Percentiles rank a stretch among this genome's conserved stretches.
phyloP scores from a whole-genome alignment of 2,329 filamentous ascomycete species.

The Ophiostoma sp. region DNA sequence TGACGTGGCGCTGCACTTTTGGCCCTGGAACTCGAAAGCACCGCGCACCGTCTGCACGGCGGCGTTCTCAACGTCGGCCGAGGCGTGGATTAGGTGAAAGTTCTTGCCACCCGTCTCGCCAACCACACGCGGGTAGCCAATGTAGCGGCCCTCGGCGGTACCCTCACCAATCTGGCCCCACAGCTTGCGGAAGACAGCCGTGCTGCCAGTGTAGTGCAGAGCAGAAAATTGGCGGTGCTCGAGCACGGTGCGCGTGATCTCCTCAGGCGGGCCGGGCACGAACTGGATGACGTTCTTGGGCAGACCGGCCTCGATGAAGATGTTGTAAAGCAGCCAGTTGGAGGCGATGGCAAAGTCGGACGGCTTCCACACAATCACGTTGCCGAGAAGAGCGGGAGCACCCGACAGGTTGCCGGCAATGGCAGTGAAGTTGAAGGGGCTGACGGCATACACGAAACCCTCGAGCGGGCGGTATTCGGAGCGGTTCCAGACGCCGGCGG shows the following conservation, averaged over 20 bases:
- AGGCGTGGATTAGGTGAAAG: constrained; percentile 51
- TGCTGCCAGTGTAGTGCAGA: constrained; percentile 95
- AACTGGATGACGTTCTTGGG: constrained; percentile 91
- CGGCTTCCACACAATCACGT: constrained; percentile 97
- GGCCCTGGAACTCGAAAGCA: constrained; percentile 53
- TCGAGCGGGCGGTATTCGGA: constrained; percentile 87
- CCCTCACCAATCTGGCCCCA: constrained; percentile 84
- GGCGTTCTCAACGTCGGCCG: constrained; percentile 49
- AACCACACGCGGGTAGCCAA: constrained; percentile 63
- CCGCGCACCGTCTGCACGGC: constrained; percentile 49
- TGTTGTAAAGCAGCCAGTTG: constrained; percentile 87
- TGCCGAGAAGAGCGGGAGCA: constrained; percentile 84
- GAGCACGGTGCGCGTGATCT: constrained; percentile 77
- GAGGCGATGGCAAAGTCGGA: constrained; percentile 84
- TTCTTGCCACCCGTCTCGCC: constrained; percentile 57
- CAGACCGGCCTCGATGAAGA: constrained; percentile 86
- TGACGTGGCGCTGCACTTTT: constrained; percentile 54
- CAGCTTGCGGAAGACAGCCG: constrained; percentile 82
- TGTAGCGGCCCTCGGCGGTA: constrained; percentile 78
- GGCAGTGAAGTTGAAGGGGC: constrained; percentile 96
- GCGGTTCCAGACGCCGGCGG: constrained; percentile 85
- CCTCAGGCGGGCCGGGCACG: constrained; percentile 81
- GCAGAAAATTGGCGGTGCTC: constrained; percentile 78
- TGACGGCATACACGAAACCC: constrained; percentile 92
- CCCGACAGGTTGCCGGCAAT: constrained; percentile 85